Base-by-base conservation (phyloP, 805 yeast species). In the Cyberlindnera americana region DNA sequence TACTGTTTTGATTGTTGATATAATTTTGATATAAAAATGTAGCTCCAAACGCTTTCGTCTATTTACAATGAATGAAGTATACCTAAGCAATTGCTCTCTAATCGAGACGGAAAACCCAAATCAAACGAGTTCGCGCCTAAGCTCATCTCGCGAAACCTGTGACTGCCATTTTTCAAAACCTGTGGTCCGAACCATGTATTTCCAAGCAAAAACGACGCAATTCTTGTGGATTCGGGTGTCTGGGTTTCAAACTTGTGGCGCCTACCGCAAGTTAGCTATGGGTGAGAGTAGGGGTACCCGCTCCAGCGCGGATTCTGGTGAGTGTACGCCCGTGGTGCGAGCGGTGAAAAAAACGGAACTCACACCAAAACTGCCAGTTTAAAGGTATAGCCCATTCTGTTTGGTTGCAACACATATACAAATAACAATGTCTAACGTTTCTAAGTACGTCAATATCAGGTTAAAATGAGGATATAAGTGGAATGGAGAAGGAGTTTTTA, bases 341-440 rank as follows among this genome's bases (percentile, higher is more conserved):
- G 23, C 27, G 33, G 26, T 23, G 38, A 24, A 33, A 37, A 38
- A 42, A 42, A 27, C 23, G 6, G 13, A 6, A 15, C 25, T 9
- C 11, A 28, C 29, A 38, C 13, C 27, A 26, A 15, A 7, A 15
- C n/a, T 14, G 6, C 14, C 5, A 22, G 33, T 19, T 15, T 18
- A 23, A 14, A 26, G 33, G 25, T 16, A 13, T 21, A 15, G 16
- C 10, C 6, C 5, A 22, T 19, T 33, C 10, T 23, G 9, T 4
- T 15, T 23, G 22, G 14, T 23, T 9, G 10, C 17, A 23, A 19
- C 29, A 23, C 29, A 43, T 29, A 43, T 29, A 43, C 30, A 25
- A 29, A 28, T 37, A 35, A 52, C 44, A 44, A 57, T 56, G 60
- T 56, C 61, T 48, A 57, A 54, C 61, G 59, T 53, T 41, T 57